Evolutionary conservation across 2,329 filamentous ascomycete species (phyloP), one percentile per base, ranked within the genome.

Genomic region (Microsporum audouinii): DNA sequence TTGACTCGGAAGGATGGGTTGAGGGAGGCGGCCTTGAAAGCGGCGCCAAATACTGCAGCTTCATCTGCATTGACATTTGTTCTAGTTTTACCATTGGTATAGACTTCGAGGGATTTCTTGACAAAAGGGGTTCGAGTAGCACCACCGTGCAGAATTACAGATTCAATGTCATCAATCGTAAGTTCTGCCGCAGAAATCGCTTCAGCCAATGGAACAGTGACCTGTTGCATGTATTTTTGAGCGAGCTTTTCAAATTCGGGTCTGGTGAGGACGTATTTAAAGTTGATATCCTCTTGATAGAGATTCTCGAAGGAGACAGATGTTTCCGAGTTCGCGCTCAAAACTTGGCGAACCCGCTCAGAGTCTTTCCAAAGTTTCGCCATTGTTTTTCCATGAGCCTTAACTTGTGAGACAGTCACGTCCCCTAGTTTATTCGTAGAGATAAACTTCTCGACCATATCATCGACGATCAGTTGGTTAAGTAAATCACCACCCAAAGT

Each of bases 1-100:
- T 97, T 99, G 71, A 99, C 94, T 64, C 91, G 87, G 84, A 99
- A 99, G 72, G 88, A 92, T 45, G 92, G 91, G 76, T 90, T 96
- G 62, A 99, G 81, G 67, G 89, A 85, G 59, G 94, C 94, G 58
- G 89, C 94, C 71, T 91, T 89, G 81, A 99, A 97, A 33, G 88
- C 91, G 60, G 94, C 92, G 68, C 94, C 94, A 73, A 97, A 95
- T 7, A 95, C 94, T 58, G 94, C 94, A 29, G 94, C 88, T 76
- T 99, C 94, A 69, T 99, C 94, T 8, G 92, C 88, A 77, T 99
- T 99, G 71, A 99, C 94, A 68, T 95, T 99, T 70, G 87, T 88
- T 65, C 91, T 87, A 63, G 99, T 80, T 79, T 95, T 96, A 58
- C 88, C 84, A 5, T 85, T 75, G 17, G 81, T 83, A 49, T 88